Conservation (phyloP, 2,329 filamentous ascomycete genomes). For the Aplosporella prunicola region DNA sequence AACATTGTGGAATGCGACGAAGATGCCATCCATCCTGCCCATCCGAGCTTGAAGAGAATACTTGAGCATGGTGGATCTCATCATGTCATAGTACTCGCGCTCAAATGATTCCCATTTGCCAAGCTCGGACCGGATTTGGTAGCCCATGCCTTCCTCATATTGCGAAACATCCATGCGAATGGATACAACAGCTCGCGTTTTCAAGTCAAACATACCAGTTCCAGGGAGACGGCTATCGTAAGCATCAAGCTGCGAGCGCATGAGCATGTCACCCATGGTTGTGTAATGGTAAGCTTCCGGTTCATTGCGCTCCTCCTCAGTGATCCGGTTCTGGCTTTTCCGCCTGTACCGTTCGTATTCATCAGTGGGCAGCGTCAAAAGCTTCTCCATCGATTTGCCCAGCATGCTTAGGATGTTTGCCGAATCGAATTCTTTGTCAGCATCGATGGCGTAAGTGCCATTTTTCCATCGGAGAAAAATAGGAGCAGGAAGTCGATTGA, state of each 20-base stretch:
- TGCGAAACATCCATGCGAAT: slow-evolving; percentile 77
- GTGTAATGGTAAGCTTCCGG: slow-evolving; percentile 72
- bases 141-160: slow-evolving; percentile 67
- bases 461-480: slow-evolving; percentile 76
- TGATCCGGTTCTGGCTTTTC: slow-evolving; percentile 56
- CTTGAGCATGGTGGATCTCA: slow-evolving; percentile 85
- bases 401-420: slow-evolving; percentile 84
- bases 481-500: slow-evolving; percentile 65
- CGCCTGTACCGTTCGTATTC: slow-evolving; percentile 80
- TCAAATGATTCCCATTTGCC: slow-evolving; percentile 89
- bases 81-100: slow-evolving; percentile 95
- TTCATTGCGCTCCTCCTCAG: slow-evolving; percentile 60
- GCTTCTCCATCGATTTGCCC: slow-evolving; percentile 93
- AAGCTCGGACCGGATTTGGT: slow-evolving; percentile 68
- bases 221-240: slow-evolving; percentile 78
- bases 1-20: slow-evolving; percentile 92
- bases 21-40: slow-evolving; percentile 97
- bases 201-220: slow-evolving; percentile 89
- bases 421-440: slow-evolving; percentile 82
- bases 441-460: slow-evolving; percentile 87
- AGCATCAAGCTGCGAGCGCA: slow-evolving; percentile 92
- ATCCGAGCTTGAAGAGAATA: slow-evolving; percentile 95
- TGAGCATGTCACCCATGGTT: slow-evolving; percentile 74
- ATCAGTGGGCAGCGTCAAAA: slow-evolving; percentile 71
- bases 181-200: slow-evolving; percentile 83